Percentiles rank a stretch among this genome's conserved stretches.
phyloP scores from a whole-genome alignment of 192 early-diverging fungal genomes.

The Dissophora ornata region DNA sequence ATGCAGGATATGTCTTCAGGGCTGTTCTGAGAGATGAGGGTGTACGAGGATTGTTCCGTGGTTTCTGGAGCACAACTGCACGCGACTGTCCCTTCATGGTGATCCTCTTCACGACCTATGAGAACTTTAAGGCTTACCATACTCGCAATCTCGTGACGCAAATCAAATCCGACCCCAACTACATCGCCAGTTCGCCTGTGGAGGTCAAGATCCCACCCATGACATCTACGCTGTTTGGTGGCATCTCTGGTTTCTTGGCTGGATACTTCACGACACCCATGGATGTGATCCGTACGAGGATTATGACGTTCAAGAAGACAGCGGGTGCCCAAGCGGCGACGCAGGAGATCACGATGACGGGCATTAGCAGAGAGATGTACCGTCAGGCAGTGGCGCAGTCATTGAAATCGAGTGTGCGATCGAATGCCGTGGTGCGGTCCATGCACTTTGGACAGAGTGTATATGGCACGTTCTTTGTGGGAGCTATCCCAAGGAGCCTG shows the following conservation, averaged over 20 bases:
- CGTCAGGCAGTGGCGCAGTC: conserved; percentile 23
- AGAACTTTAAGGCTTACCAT: conserved; percentile 78
- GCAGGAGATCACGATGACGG: conserved; percentile 52
- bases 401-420: conserved; percentile 16
- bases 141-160: conserved; percentile 54
- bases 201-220: conserved; percentile 74
- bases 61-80: conserved; percentile 77
- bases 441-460: conserved; percentile 37
- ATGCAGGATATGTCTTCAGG: conserved; percentile 61
- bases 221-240: conserved; percentile 76
- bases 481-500: conserved; percentile 67
- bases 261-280: conserved; percentile 81
- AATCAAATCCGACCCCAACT: conserved; percentile 53
- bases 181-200: conserved; percentile 59
- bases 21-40: conserved; percentile 70
- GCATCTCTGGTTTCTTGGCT: conserved; percentile 77
- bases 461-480: conserved; percentile 69
- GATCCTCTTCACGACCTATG: conserved; percentile 79
- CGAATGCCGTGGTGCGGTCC: conserved; percentile 18
- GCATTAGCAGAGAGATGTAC: conserved; percentile 47
- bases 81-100: conserved; percentile 85
- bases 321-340: conserved; percentile 15
- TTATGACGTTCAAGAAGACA: conserved; percentile 70
- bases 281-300: conserved; percentile 75
- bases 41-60: conserved; percentile 70